Evolutionary conservation across 2,329 filamentous ascomycete species (phyloP).

Genomic region (Sporothrix schenckii): DNA sequence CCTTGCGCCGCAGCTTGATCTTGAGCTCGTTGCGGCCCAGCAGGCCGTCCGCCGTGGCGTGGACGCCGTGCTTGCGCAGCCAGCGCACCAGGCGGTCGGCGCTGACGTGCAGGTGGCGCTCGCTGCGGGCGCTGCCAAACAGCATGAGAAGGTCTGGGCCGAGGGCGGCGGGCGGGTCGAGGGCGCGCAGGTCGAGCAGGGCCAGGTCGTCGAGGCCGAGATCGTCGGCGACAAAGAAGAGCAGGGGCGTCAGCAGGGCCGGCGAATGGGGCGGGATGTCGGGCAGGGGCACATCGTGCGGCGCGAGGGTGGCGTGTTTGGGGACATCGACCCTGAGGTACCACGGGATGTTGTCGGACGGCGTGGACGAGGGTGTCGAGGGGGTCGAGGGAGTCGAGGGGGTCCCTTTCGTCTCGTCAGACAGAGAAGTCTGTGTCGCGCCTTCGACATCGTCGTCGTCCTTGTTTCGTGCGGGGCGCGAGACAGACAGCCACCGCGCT

Average conservation of each 20-base stretch:
- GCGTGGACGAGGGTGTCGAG: background rate
- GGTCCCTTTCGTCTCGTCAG: background rate
- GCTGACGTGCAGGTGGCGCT: slow-evolving; percentile 89
- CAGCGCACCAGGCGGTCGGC: slow-evolving; percentile 88
- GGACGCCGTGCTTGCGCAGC: slow-evolving; percentile 73
- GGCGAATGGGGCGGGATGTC: slow-evolving; percentile 70
- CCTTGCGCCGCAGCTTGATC: slow-evolving; percentile 77
- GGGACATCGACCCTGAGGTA: slow-evolving; percentile 76
- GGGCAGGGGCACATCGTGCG: slow-evolving; percentile 52
- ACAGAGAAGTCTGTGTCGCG: background rate
- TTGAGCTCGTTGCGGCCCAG: slow-evolving; percentile 90
- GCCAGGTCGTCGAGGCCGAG: slow-evolving; percentile 82
- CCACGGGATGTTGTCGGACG: slow-evolving; percentile 57
- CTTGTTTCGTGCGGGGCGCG: background rate
- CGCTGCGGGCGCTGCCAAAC: slow-evolving; percentile 84
- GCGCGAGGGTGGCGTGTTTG: slow-evolving; percentile 54
- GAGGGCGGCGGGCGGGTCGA: slow-evolving; percentile 85
- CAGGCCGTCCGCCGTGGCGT: slow-evolving; percentile 81
- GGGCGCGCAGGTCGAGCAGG: slow-evolving; percentile 77
- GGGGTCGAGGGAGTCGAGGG: background rate
- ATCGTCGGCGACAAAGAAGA: slow-evolving; percentile 79
- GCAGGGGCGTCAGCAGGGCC: slow-evolving; percentile 67
- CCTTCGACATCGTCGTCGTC: background rate
- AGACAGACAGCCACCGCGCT: slow-evolving; percentile 6
- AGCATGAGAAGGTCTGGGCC: slow-evolving; percentile 91